Evolutionary conservation across 2,329 filamentous ascomycete genomes (phyloP).

Genomic region (Lachnum nothofagi): DNA sequence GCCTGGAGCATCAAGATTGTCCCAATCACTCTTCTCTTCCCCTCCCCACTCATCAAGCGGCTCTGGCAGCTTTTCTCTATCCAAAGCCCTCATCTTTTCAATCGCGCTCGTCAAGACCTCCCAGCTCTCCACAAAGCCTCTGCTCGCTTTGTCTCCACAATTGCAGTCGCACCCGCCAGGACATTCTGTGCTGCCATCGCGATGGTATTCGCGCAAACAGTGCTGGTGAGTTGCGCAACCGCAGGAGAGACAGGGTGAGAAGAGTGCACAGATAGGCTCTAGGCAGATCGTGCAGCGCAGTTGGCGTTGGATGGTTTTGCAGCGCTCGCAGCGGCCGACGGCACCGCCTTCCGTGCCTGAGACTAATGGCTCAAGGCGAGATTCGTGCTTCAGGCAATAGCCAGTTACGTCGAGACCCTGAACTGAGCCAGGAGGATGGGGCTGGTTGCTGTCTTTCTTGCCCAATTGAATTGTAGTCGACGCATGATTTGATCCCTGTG

Average conservation of each 20-base stretch:
- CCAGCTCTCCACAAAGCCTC: constrained; percentile 57
- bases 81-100: constrained; percentile 25
- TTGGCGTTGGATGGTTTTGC: constrained; percentile 51
- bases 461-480: constrained; percentile 50
- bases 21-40: constrained; percentile 21
- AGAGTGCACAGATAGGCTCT: constrained; percentile 55
- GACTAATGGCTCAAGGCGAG: constrained; percentile 54
- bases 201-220: constrained; percentile 38
- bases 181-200: constrained; percentile 45
- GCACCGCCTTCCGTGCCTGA: constrained; percentile 38
- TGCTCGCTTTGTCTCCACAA: constrained; percentile 52
- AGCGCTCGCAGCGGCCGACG: constrained; percentile 45
- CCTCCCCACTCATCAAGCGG: constrained; percentile 8
- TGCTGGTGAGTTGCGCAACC: constrained; percentile 57
- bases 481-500: constrained; percentile 24
- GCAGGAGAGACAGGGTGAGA: constrained; percentile 57
- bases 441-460: constrained; percentile 48
- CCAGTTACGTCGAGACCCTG: constrained; percentile 59
- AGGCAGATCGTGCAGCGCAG: constrained; percentile 58
- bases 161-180: constrained; percentile 62
- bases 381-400: constrained; percentile 58
- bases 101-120: constrained; percentile 46
- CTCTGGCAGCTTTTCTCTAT: too few species aligned
- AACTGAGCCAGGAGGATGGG: constrained; percentile 42
- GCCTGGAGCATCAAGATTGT: constrained; percentile 18